phyloP scores from a whole-genome alignment of 2,329 filamentous ascomycete species.

The Fusarium robinianum region DNA sequence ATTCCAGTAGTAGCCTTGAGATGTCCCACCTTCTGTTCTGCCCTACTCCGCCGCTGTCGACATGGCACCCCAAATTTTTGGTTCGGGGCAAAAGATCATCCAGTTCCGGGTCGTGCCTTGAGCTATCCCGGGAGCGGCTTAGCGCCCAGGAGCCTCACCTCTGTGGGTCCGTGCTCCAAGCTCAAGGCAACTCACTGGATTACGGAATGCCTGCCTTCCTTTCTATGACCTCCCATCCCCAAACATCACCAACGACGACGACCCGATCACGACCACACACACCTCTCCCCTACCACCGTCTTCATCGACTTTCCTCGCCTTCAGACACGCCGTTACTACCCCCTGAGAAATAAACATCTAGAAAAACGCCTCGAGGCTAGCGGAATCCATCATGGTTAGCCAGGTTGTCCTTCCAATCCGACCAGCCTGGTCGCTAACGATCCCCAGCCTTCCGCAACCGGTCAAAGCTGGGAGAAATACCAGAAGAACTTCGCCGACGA shows the following conservation, averaged over 20 bases:
- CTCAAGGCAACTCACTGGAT: slow-evolving; percentile 48
- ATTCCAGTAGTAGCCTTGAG: slow-evolving; percentile 41
- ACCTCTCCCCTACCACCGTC: slow-evolving; percentile 6
- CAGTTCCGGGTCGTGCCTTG: slow-evolving; percentile 41
- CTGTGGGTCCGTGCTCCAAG: slow-evolving; percentile 41
- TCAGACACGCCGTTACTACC: not conserved
- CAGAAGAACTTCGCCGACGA: slow-evolving; percentile 96
- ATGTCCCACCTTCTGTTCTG: slow-evolving; percentile 46
- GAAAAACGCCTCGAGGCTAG: slow-evolving; percentile 26
- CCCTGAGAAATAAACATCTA: not conserved
- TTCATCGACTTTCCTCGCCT: slow-evolving; percentile 2
- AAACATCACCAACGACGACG: slow-evolving; percentile 34
- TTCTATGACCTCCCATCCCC: slow-evolving; percentile 41
- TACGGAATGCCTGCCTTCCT: slow-evolving; percentile 50
- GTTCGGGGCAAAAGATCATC: slow-evolving; percentile 47
- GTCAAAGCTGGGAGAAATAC: slow-evolving; percentile 98
- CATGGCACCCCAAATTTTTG: slow-evolving; percentile 47
- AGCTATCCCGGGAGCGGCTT: slow-evolving; percentile 32
- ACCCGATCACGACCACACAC: slow-evolving; percentile 15
- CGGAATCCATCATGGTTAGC: slow-evolving; percentile 50
- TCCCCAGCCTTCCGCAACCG: slow-evolving; percentile 87
- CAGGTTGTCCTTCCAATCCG: slow-evolving; percentile 11
- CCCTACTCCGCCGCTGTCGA: slow-evolving; percentile 44
- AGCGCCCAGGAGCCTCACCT: slow-evolving; percentile 32
- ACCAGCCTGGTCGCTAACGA: slow-evolving; percentile 31